Conservation (phyloP, 495 filamentous ascomycete species). For the Penicillium macrosclerotiorum region DNA sequence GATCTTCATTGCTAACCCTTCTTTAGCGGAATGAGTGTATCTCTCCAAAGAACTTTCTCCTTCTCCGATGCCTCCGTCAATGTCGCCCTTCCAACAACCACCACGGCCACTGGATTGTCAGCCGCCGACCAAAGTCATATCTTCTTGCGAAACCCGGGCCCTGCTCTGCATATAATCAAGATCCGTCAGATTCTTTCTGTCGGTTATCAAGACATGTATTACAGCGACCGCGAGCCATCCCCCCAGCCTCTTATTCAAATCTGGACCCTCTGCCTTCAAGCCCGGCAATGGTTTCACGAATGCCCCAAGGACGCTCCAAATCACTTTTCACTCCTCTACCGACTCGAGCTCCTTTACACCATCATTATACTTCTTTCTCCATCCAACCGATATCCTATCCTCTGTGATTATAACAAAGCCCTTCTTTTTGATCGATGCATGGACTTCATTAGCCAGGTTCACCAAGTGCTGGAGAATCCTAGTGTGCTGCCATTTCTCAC, state of each 20-base stretch:
- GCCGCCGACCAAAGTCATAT: slow-evolving; percentile 37
- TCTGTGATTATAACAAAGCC: slow-evolving; percentile 64
- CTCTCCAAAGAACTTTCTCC: slow-evolving; percentile 77
- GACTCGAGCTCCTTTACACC: slow-evolving; percentile 80
- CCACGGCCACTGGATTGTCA: slow-evolving; percentile 31
- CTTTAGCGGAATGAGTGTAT: slow-evolving; percentile 72
- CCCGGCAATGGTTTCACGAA: slow-evolving; percentile 63
- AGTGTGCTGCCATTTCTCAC: slow-evolving; percentile 32
- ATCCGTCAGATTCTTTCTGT: slow-evolving; percentile 75
- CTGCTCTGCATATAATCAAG: slow-evolving; percentile 63
- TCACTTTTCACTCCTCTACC: slow-evolving; percentile 65
- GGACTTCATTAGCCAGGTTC: slow-evolving; percentile 55
- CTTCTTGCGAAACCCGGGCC: slow-evolving; percentile 49
- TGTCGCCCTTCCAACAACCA: slow-evolving; percentile 54
- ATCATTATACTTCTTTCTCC: slow-evolving; percentile 81
- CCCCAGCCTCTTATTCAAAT: slow-evolving; percentile 57
- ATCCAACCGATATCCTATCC: slow-evolving; percentile 59
- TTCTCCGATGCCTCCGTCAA: slow-evolving; percentile 86
- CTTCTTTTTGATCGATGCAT: slow-evolving; percentile 82
- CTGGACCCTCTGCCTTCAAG: slow-evolving; percentile 61
- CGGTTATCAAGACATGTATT: slow-evolving; percentile 81
- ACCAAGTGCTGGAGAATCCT: slow-evolving; percentile 36
- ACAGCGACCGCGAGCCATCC: slow-evolving; percentile 62
- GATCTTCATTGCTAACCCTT: no score
- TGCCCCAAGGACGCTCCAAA: slow-evolving; percentile 57